These are phyloP conservation scores for grape (Vitis vinifera) DNA, from an alignment of 164 flowering plant genomes.

Conservation along the genomic window DNA sequence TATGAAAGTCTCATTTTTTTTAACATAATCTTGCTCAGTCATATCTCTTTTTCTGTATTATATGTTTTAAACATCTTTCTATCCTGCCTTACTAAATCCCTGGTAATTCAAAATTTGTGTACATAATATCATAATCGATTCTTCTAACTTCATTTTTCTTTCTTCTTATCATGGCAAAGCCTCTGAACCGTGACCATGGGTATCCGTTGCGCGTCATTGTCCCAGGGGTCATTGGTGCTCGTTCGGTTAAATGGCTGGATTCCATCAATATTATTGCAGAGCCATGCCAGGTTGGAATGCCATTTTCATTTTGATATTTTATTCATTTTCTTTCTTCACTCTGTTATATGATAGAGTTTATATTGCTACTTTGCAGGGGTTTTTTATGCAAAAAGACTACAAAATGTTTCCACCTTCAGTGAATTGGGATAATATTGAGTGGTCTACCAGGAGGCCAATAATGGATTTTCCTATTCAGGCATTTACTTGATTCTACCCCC, in stretches of 20 bases:
- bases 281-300: slow-evolving; percentile 73
- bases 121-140: background rate
- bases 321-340: background rate
- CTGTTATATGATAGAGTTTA: background rate
- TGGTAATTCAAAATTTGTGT: background rate
- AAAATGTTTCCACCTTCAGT: slow-evolving; percentile 99
- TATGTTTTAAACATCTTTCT: background rate
- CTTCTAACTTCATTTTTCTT: slow-evolving; percentile 4
- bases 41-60: background rate
- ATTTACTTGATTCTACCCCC: background rate
- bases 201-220: slow-evolving; percentile 88
- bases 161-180: slow-evolving; percentile 34
- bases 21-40: background rate
- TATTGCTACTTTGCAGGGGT: slow-evolving; percentile 58
- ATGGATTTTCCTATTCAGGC: slow-evolving; percentile 99
- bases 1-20: background rate
- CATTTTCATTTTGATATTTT: background rate
- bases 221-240: slow-evolving; percentile 98
- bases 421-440: slow-evolving; percentile 89
- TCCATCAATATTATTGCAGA: slow-evolving; percentile 74
- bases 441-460: slow-evolving; percentile 87
- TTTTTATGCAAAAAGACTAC: slow-evolving; percentile 99
- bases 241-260: slow-evolving; percentile 97
- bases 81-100: background rate
- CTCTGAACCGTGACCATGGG: slow-evolving; percentile 95